Base-by-base conservation (phyloP, 2,329 filamentous ascomycete genomes). In the Penicillium sp. region DNA sequence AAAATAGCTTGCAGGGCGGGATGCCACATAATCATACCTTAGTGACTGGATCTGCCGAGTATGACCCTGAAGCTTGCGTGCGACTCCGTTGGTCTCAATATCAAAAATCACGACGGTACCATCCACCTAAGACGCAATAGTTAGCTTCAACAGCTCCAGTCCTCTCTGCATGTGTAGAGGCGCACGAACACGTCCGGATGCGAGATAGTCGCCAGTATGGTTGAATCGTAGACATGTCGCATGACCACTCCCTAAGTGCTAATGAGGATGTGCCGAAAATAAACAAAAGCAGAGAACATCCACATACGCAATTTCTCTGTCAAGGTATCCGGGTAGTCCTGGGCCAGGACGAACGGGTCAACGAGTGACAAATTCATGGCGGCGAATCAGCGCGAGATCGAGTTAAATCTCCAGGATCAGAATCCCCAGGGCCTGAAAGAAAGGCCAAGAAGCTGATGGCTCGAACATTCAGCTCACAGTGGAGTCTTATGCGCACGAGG, bases 71-170 rank as follows among this genome's bases (percentile, higher is more conserved):
- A 99, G 82, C 79, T 98, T 99, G 73, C 93, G 89, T 60, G 95
- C 95, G 4, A 98, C 92, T 40, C 95, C 94, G 84, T 96, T 96
- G 10, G 96, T 99, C 79, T 99, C 96, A 53, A 98, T 87, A 74
- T 99, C 95, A 84, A 96, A 99, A 51, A 99, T 90, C 58, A 96
- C 92, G 43, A 99, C 90, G 5, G 92, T 95, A 68, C 95, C 95
- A 79, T 99, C 95, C 64, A 86, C 82, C 83, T 85, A 65, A 48
- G 58, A n/a, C 8, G 53, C 7, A 63, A 70, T n/a, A 37, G 52
- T 68, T 53, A 67, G 52, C 43, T 52, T 40, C 10, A 16, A 38
- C 7, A 13, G 25, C 6, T 14, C 40, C 10, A 10, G 4, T 22
- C 11, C 22, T 8, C 37, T 33, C 10, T 16, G n/a, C 11, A 33